Base-by-base conservation (phyloP, 257 asterid species). In the Nicotiana noctiflora region DNA sequence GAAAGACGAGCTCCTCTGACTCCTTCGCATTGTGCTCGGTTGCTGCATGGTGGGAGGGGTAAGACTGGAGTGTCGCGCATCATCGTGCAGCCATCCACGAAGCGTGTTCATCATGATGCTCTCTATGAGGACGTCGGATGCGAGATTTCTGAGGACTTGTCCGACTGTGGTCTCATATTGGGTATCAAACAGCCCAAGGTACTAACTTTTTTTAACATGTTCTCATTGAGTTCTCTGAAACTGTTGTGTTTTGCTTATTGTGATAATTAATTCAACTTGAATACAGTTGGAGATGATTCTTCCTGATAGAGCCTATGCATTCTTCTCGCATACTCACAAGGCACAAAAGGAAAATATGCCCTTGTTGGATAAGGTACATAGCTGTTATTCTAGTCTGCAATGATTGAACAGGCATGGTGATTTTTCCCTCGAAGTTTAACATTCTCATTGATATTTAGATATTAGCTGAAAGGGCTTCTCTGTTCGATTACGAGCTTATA, bases 101-200 rank as follows among this genome's bases (percentile, higher is more conserved):
- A 93, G 86, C 97, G 99, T 14, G 85, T 95, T 64, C 97, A 95
- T 85, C 99, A 93, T 56, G 98, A 95, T 67, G 88, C 94, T 8
- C 92, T 92, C 23, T 95, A 95, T n/a, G 98, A 92, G 86, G 98
- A 93, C 77, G 99, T 93, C 51, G 99, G 99, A 17, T 95, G 99
- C 66, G 94, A 93, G 83, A 88, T 95, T 84, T 95, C 97, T 0
- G 95, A 93, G 84, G 98, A 93, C 66, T 88, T 93, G 80, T 93
- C 97, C 0, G 92, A 92, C 56, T 95, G 98, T 86, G 98, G 99
- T 14, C 88, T 89, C 83, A 91, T 95, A 79, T 83, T 95, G 90
- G 99, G 99, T 21, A 85, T 95, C 87, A 95, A 95, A 83, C 98
- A 92, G 56, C 98, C 99, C 63, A 89, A 91, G 97, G 99, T 93